phyloP scores from a whole-genome alignment of 208 protist genomes.

The Leptomonas seymouri region DNA sequence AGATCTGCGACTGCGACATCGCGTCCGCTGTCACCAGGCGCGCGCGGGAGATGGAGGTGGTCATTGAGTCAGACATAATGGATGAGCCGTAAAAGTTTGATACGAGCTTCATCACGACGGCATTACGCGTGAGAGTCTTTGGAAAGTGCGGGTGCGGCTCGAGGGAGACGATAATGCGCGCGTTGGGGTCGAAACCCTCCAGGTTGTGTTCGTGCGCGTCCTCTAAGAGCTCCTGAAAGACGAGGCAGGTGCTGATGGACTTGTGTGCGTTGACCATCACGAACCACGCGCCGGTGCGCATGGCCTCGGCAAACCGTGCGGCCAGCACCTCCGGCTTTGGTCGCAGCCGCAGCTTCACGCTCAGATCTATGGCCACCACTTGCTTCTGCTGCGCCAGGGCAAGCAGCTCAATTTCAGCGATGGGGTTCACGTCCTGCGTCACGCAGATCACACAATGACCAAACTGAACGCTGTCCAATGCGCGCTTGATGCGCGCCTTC shows the following conservation, averaged over 20 bases:
- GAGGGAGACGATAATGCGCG: conserved; percentile 68
- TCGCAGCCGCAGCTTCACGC: conserved; percentile 76
- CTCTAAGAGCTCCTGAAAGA: conserved; percentile 67
- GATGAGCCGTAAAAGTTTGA: conserved; percentile 59
- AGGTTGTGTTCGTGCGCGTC: conserved; percentile 60
- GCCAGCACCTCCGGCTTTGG: conserved; percentile 63
- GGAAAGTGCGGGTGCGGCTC: conserved; percentile 87
- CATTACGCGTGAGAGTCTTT: conserved; percentile 48
- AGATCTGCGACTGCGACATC: conserved; percentile 43
- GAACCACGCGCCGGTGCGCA: conserved; percentile 75
- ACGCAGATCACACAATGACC: conserved; percentile 77
- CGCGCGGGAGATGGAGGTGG: conserved; percentile 49
- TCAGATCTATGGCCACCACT: conserved; percentile 63
- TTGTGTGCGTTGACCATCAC: conserved; percentile 83
- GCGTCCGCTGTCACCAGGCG: conserved; percentile 68
- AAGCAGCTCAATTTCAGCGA: conserved; percentile 84
- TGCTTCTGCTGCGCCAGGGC: conserved; percentile 36
- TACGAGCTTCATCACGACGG: conserved; percentile 60
- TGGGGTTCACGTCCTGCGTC: conserved; percentile 75
- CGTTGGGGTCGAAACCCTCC: conserved; percentile 55
- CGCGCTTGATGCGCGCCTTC: conserved; percentile 43
- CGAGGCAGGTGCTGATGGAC: conserved; percentile 70
- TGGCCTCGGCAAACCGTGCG: conserved; percentile 57
- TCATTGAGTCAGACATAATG: conserved; percentile 60
- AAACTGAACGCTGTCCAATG: conserved; percentile 46